Base-by-base conservation (phyloP, 2,329 filamentous ascomycete genomes). In the Neoscytalidium dimidiatum region DNA sequence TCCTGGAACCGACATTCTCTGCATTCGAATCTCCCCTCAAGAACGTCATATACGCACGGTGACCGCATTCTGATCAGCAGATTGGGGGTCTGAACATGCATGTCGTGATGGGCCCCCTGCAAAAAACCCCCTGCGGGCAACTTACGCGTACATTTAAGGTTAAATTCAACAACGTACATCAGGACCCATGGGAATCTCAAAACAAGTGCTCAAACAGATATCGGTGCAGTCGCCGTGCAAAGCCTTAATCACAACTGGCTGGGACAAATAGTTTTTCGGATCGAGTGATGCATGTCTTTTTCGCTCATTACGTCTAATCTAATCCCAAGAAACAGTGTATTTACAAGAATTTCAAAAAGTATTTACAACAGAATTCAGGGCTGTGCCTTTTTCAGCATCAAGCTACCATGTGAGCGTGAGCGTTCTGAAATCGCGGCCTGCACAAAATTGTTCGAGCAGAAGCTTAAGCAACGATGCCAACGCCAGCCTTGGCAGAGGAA, bases 401-500 rank as follows among this genome's bases (percentile, higher is more conserved):
- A 23, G 7, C 43, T 21, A 14, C 43, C 38, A 17, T 17, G 43
- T n/a, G 17, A 46, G 43, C 23, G n/a, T 21, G 11, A 46, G 19
- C 17, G 4, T 26, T 21, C 19, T 14, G 14, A 46, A 46, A 23
- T 7, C 21, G n/a, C 23, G 43, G n/a, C 43, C 9, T 5, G 17
- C n/a, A 41, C 38, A 11, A 41, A 41, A 11, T 14, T 41, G 38
- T 11, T 41, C 19, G 28, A 7, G 17, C 56, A 17, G 23, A 48
- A 8, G 14, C 46, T 28, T 61, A 65, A 49, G 63, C 41, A 44
- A 62, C 31, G 49, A 65, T 75, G 31, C 83, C 83, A 66, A 84
- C 79, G 8, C 83, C 83, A 68, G 83, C 82, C 44, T 73, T 78
- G 65, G 70, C 74, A 17, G 71, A 70, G 38, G 82, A 77, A 43